These are phyloP conservation scores for Porcisia deanei DNA, from an alignment of 208 protist genomes.

Conservation along the genomic window DNA sequence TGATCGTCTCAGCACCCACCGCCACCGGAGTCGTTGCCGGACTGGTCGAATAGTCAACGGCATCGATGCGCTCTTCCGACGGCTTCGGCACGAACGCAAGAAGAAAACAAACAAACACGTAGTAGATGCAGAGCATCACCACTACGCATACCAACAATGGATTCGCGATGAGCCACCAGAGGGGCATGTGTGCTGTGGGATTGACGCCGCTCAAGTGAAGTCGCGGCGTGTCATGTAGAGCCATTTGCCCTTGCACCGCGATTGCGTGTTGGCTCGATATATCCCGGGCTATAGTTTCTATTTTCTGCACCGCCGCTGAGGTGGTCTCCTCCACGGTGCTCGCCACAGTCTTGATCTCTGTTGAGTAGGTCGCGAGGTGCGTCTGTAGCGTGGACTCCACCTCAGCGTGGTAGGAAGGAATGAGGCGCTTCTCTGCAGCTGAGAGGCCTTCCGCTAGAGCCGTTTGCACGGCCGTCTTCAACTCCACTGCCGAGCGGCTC, in stretches of 20 bases:
- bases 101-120: slow-evolving; percentile 71
- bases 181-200: slow-evolving; percentile 14
- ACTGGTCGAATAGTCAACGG: background rate
- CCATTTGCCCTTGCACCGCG: slow-evolving; percentile 1
- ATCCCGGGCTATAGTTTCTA: slow-evolving; percentile 21
- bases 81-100: slow-evolving; percentile 74
- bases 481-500: slow-evolving; percentile 2
- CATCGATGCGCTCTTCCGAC: background rate
- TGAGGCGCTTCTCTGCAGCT: slow-evolving; percentile 13
- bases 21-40: background rate
- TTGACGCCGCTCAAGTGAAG: background rate
- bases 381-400: slow-evolving; percentile 16
- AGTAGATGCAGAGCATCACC: slow-evolving; percentile 64
- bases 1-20: background rate
- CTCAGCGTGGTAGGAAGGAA: slow-evolving; percentile 21
- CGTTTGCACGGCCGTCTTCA: slow-evolving; percentile 21
- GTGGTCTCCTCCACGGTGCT: slow-evolving; percentile 11
- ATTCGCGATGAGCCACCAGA: slow-evolving; percentile 58
- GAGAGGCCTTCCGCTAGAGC: slow-evolving; percentile 14
- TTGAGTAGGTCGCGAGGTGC: slow-evolving; percentile 9
- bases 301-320: slow-evolving; percentile 11
- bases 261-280: background rate
- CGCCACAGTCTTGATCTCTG: slow-evolving; percentile 10
- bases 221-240: background rate
- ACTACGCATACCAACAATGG: slow-evolving; percentile 37